Conservation (phyloP, 2,329 filamentous ascomycete genomes). For the Penicillium sp. region DNA sequence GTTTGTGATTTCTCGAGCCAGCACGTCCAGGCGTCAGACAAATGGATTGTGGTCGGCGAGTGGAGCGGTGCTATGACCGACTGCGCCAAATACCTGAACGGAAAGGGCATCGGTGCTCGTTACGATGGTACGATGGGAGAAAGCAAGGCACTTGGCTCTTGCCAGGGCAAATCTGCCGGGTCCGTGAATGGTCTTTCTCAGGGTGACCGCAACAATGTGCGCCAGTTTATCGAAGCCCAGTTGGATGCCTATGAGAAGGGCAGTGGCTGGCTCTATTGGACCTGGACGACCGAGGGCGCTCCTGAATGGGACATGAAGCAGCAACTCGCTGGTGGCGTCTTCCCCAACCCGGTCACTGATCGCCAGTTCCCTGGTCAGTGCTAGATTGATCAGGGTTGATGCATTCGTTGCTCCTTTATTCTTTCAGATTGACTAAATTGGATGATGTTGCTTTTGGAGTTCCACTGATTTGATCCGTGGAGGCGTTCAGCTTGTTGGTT, state of each 20-base stretch:
- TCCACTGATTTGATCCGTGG: no score
- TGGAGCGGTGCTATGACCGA: constrained; percentile 63
- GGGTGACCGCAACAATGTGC: constrained; percentile 34
- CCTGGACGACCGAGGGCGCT: constrained; percentile 46
- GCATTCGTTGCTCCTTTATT: not conserved
- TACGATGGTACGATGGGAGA: constrained; percentile 51
- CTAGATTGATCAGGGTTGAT: constrained; percentile 4
- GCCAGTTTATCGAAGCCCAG: constrained; percentile 45
- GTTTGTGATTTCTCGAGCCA: constrained; percentile 51
- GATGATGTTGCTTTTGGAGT: no score
- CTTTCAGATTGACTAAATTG: not conserved
- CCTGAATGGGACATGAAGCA: constrained; percentile 47
- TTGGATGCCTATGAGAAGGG: constrained; percentile 42
- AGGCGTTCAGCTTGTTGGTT: no score
- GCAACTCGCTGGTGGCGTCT: constrained; percentile 42
- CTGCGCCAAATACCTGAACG: constrained; percentile 51
- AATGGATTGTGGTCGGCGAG: constrained; percentile 63
- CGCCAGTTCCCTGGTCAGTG: constrained; percentile 34
- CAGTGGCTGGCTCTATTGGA: constrained; percentile 47
- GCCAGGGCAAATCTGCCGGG: constrained; percentile 46
- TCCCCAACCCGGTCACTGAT: constrained; percentile 41
- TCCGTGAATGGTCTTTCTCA: constrained; percentile 43
- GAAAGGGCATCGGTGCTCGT: constrained; percentile 54
- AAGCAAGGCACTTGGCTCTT: constrained; percentile 49
- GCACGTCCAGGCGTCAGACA: constrained; percentile 51